Conservation (phyloP, 352 stramenopile species). For the Phytophthora uliginosa region DNA sequence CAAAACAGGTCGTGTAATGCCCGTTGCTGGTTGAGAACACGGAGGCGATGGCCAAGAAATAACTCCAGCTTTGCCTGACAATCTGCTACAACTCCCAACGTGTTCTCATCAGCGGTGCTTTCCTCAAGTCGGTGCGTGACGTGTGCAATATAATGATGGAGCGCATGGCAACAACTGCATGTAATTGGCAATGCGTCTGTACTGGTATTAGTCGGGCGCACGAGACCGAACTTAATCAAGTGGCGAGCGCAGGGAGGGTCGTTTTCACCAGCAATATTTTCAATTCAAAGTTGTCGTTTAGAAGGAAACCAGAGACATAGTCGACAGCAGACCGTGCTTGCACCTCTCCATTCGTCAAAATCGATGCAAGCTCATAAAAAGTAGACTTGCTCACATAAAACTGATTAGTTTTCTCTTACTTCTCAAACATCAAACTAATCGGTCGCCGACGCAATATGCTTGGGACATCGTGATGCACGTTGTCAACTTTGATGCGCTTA, state of each 20-base stretch:
- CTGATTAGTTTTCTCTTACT: background rate
- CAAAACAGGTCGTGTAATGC: constrained; percentile 1
- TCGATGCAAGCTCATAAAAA: background rate
- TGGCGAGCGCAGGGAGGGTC: background rate
- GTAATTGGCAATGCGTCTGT: background rate
- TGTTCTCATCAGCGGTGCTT: background rate
- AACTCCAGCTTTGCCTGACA: constrained; percentile 12
- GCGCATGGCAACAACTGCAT: background rate
- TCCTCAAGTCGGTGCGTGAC: background rate
- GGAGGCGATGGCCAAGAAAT: constrained; percentile 16
- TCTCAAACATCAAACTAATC: constrained; percentile 16
- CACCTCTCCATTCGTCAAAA: constrained; percentile 19
- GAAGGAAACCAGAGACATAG: constrained; percentile 12
- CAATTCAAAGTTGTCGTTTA: constrained; percentile 12
- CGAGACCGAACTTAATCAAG: background rate
- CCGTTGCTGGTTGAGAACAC: constrained; percentile 13
- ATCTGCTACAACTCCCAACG: background rate
- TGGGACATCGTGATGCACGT: background rate
- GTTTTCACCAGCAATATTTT: background rate
- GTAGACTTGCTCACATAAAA: background rate
- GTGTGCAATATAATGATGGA: background rate
- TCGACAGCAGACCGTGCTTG: constrained; percentile 1
- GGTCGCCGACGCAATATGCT: constrained; percentile 1
- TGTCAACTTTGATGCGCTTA: constrained; percentile 6
- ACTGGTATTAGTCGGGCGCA: background rate